Evolutionary conservation across 345 rosid genomes (phyloP).

Genomic region (Citrus glauca): DNA sequence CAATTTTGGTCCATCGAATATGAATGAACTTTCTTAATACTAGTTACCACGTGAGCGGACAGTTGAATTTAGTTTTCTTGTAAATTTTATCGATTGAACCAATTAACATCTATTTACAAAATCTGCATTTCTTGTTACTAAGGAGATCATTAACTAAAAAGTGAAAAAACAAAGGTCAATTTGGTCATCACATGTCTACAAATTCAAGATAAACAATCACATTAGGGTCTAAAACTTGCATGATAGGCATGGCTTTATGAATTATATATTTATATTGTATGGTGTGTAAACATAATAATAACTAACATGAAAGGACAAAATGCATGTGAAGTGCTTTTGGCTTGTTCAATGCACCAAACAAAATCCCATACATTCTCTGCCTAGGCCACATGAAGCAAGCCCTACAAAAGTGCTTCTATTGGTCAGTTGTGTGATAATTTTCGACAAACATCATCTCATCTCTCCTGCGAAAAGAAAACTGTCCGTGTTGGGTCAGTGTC

Average conservation of each 20-base stretch:
- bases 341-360: slow-evolving; percentile 17
- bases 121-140: too few relatives aligned
- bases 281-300: neutral
- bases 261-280: neutral
- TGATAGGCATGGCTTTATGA: neutral
- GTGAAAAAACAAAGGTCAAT: neutral
- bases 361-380: slow-evolving; percentile 10
- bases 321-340: slow-evolving; percentile 22
- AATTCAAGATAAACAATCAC: neutral
- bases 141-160: too few relatives aligned
- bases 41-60: too few relatives aligned
- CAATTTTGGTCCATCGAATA: neutral
- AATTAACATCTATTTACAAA: too few relatives aligned
- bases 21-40: too few relatives aligned
- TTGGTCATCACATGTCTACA: neutral
- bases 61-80: too few relatives aligned
- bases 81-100: neutral
- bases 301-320: slow-evolving; percentile 9
- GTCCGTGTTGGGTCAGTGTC: neutral
- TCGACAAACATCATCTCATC: neutral
- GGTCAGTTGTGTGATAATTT: neutral
- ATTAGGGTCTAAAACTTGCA: neutral
- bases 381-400: slow-evolving; percentile 18
- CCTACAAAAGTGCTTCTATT: slow-evolving; percentile 20
- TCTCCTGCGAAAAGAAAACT: neutral